Percentiles rank a stretch among this genome's conserved stretches.
phyloP scores from a whole-genome alignment of 495 filamentous ascomycete species.

The Daldinia concentrica region DNA sequence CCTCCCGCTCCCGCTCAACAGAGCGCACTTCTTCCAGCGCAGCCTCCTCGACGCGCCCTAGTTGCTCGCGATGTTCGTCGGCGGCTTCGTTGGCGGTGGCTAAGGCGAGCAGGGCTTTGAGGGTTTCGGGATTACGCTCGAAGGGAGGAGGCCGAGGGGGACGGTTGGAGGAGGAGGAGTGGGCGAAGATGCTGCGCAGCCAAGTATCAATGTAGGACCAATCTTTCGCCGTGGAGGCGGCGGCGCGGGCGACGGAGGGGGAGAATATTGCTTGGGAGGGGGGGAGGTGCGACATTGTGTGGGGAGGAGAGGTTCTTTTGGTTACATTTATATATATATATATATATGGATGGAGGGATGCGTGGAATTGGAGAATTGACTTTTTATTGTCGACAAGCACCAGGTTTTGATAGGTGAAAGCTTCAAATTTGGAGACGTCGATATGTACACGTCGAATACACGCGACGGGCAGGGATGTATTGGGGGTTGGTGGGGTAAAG shows the following conservation, averaged over 20 bases:
- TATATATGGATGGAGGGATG: not conserved
- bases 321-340: not conserved
- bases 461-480: constrained; percentile 29
- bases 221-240: constrained; percentile 75
- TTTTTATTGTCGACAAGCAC: too few relatives aligned
- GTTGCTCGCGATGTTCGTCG: constrained; percentile 74
- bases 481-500: constrained; percentile 27
- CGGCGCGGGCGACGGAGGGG: constrained; percentile 72
- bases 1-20: constrained; percentile 51
- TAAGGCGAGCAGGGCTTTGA: constrained; percentile 78
- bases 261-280: constrained; percentile 68
- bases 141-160: constrained; percentile 62
- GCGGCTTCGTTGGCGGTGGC: constrained; percentile 81
- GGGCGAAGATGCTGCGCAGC: constrained; percentile 65
- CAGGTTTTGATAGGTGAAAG: not conserved
- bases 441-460: constrained; percentile 15
- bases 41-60: constrained; percentile 68
- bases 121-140: constrained; percentile 85
- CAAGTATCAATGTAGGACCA: constrained; percentile 89
- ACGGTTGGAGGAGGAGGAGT: constrained; percentile 53
- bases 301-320: not conserved
- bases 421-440: not conserved
- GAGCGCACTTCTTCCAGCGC: constrained; percentile 63
- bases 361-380: not conserved
- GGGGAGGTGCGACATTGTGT: constrained; percentile 62